Evolutionary conservation across 805 yeast genomes (phyloP).

Genomic region (Lachancea waltii): DNA sequence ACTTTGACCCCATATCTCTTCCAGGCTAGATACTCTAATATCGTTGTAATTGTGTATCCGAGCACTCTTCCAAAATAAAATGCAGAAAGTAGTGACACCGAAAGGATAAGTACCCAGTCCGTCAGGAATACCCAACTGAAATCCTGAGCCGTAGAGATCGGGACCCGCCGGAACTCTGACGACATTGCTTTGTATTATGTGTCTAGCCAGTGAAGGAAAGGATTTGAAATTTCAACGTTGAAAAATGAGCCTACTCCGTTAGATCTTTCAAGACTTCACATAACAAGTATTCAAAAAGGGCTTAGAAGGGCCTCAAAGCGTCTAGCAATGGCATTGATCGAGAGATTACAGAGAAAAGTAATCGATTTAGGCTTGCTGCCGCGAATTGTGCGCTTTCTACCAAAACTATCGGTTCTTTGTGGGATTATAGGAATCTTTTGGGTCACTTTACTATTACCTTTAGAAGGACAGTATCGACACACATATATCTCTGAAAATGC

Average conservation of each 20-base stretch:
- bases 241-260: no score
- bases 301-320: not conserved
- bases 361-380: conserved; percentile 43
- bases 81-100: conserved; percentile 54
- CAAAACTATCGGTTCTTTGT: conserved; percentile 38
- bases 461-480: conserved; percentile 72
- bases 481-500: conserved; percentile 96
- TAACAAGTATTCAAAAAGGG: no score
- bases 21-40: conserved; percentile 57
- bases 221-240: no score
- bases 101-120: conserved; percentile 69
- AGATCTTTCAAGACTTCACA: no score
- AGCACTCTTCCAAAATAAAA: conserved; percentile 72
- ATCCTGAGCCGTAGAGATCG: conserved; percentile 27
- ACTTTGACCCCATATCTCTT: conserved; percentile 49
- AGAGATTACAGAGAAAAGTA: conserved; percentile 38
- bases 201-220: not conserved
- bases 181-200: not conserved
- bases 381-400: conserved; percentile 38
- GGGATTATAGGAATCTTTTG: conserved; percentile 45
- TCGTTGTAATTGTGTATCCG: conserved; percentile 51
- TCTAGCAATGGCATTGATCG: conserved; percentile 43
- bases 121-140: conserved; percentile 72
- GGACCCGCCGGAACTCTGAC: conserved; percentile 25
- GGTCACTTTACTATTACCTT: conserved; percentile 57